Evolutionary conservation across 2,329 filamentous ascomycete species (phyloP), one percentile per base, ranked within the genome.

Genomic region (Neurospora sp.): DNA sequence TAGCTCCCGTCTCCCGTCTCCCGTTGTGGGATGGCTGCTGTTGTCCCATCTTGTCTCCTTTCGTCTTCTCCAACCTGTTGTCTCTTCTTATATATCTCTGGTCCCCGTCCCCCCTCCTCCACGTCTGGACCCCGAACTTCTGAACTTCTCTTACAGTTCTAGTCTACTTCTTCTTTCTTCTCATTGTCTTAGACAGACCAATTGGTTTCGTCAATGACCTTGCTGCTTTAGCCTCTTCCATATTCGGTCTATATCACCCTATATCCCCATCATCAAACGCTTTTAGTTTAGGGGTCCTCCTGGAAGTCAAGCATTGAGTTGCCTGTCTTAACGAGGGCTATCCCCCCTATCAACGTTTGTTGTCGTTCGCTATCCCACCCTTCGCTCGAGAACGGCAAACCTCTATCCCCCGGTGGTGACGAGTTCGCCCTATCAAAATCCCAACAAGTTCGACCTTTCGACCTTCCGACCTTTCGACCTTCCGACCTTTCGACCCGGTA

Each of bases 81-180:
- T 71, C 67, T 70, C 76, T 77, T 77, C 75, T 79, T 84, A 83
- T 84, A 84, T 84, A 84, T 84, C 81, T 33, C 52, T 3, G 52
- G 52, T 62, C 52, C 52, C 78, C 79, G 79, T 70, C 70, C 68
- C 78, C 78, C 80, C 76, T 77, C 79, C 79, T 79, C 79, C 78
- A 78, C 13, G 76, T 76, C 74, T 76, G 76, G 76, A 74, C 75
- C 76, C 76, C 67, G 66, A 72, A 71, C 52, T 62, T 62, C 52
- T 62, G 52, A 62, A 62, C 52, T 62, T 71, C 38, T 66, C 68
- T 38, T 28, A 33, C 71, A 73, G 52, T 71, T 68, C 72, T 72
- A 70, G 66, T 70, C 68, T 70, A 69, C 72, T 76, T 74, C 75
- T 73, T 73, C 71, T 70, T 75, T 76, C 75, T 70, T 73, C 73